phyloP scores from a whole-genome alignment of 2,329 filamentous ascomycete genomes.

The Hypoxylon sp. region DNA sequence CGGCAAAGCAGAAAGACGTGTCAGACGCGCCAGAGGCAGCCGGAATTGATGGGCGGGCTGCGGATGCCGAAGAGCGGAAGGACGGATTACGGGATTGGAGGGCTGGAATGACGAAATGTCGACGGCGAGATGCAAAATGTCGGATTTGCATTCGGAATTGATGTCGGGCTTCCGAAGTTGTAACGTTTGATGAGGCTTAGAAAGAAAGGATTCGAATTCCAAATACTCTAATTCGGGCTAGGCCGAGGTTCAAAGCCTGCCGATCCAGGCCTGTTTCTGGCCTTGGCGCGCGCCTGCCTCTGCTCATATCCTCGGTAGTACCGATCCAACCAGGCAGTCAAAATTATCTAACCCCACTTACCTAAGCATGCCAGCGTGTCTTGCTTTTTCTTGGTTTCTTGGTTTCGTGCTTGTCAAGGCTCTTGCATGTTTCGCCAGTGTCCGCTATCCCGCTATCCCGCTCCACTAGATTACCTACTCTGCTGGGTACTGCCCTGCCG shows the following conservation, averaged over 20 bases:
- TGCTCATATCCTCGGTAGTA: constrained; percentile 26
- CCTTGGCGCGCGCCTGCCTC: constrained; percentile 17
- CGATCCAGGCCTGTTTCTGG: constrained; percentile 14
- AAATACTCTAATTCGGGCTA: constrained; percentile 27
- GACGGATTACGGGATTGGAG: background rate
- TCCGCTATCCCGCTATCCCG: too few relatives aligned
- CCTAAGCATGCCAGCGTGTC: constrained; percentile 11
- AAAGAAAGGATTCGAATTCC: constrained; percentile 15
- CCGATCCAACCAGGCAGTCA: constrained; percentile 1
- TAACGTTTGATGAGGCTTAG: constrained; percentile 38
- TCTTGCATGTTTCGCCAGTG: too few relatives aligned
- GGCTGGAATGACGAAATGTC: background rate
- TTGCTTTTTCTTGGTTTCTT: too few relatives aligned
- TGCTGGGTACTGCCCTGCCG: too few relatives aligned
- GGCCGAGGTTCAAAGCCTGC: constrained; percentile 27
- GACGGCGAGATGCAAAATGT: background rate
- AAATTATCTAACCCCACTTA: constrained; percentile 9
- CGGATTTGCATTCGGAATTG: too few relatives aligned
- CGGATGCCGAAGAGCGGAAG: background rate
- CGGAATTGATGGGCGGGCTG: background rate
- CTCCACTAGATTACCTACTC: too few relatives aligned
- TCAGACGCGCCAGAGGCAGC: too few relatives aligned
- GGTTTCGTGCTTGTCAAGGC: too few relatives aligned
- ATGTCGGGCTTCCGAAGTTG: background rate
- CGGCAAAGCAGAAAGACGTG: background rate